These are phyloP conservation scores for Forsythia suspensa DNA, from an alignment of 257 asterid genomes.

Conservation along the genomic window DNA sequence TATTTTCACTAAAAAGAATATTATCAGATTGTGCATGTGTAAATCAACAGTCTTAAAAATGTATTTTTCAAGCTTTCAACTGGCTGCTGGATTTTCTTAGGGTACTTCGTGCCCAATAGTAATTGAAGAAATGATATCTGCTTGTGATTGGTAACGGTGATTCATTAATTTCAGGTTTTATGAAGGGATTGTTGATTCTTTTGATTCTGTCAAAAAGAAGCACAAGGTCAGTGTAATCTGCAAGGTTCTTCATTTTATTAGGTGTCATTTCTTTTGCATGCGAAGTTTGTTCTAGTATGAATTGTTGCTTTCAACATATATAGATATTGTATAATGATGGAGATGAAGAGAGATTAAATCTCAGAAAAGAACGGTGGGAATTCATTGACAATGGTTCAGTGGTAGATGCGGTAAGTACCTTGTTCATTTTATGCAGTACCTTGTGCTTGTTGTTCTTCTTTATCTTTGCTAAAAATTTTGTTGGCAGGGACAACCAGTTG, in stretches of 20 bases:
- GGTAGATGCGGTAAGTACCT: conserved; percentile 52
- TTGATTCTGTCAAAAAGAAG: conserved; percentile 73
- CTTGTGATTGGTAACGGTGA: conserved; percentile 24
- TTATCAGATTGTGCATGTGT: background rate
- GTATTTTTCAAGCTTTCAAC: background rate
- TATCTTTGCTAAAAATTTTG: conserved; percentile 5
- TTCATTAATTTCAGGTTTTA: conserved; percentile 62
- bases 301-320: conserved; percentile 17
- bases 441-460: background rate
- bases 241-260: conserved; percentile 17
- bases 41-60: background rate
- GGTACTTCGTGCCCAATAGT: background rate
- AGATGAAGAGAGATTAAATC: conserved; percentile 69
- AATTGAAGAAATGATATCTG: background rate
- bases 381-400: conserved; percentile 43
- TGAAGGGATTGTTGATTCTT: conserved; percentile 65
- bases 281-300: conserved; percentile 7
- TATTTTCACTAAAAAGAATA: background rate
- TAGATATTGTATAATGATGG: conserved; percentile 84
- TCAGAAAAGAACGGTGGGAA: conserved; percentile 60
- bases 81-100: background rate
- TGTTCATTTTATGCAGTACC: conserved; percentile 21
- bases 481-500: conserved; percentile 60
- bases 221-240: conserved; percentile 60
- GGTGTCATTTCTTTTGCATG: conserved; percentile 20